A percentile compares a stretch with the other conserved stretches of the same genome.
Evolutionary conservation across 306 rosid genomes (phyloP).

Genomic region (Lotus japonicus): DNA sequence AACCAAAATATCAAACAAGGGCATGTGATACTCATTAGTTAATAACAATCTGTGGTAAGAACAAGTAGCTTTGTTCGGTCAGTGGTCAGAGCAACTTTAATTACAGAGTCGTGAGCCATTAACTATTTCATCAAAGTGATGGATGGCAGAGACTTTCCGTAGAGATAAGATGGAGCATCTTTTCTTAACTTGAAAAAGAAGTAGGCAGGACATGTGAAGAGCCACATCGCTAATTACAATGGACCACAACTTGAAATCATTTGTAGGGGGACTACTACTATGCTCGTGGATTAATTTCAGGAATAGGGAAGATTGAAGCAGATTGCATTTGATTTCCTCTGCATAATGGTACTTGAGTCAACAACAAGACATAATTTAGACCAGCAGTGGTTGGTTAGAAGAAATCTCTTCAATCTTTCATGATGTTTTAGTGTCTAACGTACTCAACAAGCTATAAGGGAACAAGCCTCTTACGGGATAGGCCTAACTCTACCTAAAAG

Average conservation of each 20-base stretch:
- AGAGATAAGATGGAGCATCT: conserved; percentile 20
- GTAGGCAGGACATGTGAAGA: conserved; percentile 13
- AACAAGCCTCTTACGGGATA: too few relatives aligned
- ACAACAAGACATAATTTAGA: neutral
- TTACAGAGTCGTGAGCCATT: neutral
- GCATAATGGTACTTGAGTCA: neutral
- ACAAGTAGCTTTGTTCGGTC: neutral
- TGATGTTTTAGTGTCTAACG: too few relatives aligned
- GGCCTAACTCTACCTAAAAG: too few relatives aligned
- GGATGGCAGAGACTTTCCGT: conserved; percentile 10
- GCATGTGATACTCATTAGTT: neutral
- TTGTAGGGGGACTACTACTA: neutral
- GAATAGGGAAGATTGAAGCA: neutral
- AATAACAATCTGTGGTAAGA: neutral
- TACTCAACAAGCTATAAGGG: too few relatives aligned
- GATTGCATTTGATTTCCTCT: neutral
- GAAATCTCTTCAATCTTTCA: too few relatives aligned
- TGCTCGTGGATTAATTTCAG: neutral
- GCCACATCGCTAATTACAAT: neutral
- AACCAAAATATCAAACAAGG: too few relatives aligned
- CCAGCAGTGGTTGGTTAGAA: too few relatives aligned
- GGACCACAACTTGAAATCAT: conserved; percentile 19
- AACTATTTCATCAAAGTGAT: neutral
- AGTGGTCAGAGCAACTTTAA: conserved; percentile 14
- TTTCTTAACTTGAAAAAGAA: conserved; percentile 29